Evolutionary conservation across 1,284 basidiomycete genomes (phyloP).

Genomic region (Somion occarium): DNA sequence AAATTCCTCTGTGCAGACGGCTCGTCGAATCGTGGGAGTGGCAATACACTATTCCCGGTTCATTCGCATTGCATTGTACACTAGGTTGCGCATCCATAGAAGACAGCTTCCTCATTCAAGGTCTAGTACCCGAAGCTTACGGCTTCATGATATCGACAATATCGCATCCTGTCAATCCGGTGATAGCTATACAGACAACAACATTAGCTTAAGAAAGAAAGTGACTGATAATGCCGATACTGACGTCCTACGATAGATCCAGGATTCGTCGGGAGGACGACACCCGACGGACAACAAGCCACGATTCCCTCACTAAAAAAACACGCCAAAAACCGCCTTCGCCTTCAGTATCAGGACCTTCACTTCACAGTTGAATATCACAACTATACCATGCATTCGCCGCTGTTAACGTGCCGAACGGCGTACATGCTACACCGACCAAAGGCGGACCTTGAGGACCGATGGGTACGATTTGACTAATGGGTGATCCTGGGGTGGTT

Average conservation of each 20-base stretch:
- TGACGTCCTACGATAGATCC: background rate
- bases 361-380: background rate
- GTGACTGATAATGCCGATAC: background rate
- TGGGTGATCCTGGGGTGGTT: background rate
- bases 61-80: too few relatives aligned
- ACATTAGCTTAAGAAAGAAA: background rate
- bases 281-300: background rate
- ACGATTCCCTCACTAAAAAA: background rate
- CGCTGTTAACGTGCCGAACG: background rate
- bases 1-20: too few relatives aligned
- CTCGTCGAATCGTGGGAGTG: too few relatives aligned
- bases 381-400: background rate
- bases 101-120: too few relatives aligned
- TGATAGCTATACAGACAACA: background rate
- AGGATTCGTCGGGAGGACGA: background rate
- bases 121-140: too few relatives aligned
- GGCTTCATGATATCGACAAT: background rate
- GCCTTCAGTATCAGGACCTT: background rate
- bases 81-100: too few relatives aligned
- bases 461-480: background rate
- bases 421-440: background rate
- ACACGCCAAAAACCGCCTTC: too few relatives aligned
- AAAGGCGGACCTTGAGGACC: background rate
- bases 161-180: background rate
- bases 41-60: too few relatives aligned